Base-by-base conservation (phyloP, 345 rosid genomes). In the Eutrema japonicum region DNA sequence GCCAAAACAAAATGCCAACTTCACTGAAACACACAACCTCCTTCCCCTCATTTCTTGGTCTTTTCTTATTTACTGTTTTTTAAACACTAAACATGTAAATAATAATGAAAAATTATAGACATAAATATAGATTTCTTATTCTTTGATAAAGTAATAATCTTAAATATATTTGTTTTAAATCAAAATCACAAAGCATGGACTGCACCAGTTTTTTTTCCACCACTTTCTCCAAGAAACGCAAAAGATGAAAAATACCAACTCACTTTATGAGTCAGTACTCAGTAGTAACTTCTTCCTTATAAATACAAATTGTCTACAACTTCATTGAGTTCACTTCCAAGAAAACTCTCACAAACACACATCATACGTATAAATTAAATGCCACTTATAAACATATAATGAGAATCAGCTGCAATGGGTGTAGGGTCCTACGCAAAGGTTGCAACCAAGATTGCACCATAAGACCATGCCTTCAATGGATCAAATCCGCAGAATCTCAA, bases 361-460 rank as follows among this genome's bases (percentile, higher is more conserved):
- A 37, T 38, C 58, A 68, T 48, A 10, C 13, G 30, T 38, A 37
- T 46, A 18, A 16, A 57, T 46, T 46, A 18, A 16, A 57, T 46
- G 26, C 41, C 36, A 41, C 68, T 63, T 26, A 16, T 26, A 53
- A 27, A 30, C 43, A 16, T 42, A 27, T 36, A 26, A 78, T 78
- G 82, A 83, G 80, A 67, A 86, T 86, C 84, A 88, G 93, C 69
- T 88, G 93, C 73, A 88, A 84, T 50, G 93, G 93, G 5, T 88
- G 93, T 61, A 78, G 93, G 4, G 87, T 88, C 43, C 76, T 88
- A 4, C 86, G 93, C 72, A 88, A 88, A 45, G 93, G 93, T 30
- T 88, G 93, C 81, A 78, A 78, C 68, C 83, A 83, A 7, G 83
- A 80, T 56, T 88, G 93, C 78, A 74, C 74, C 71, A 88, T 88